Percentiles rank a stretch among this genome's conserved stretches.
phyloP scores from a whole-genome alignment of 495 filamentous ascomycete genomes.

The Penicillium verhagenii region DNA sequence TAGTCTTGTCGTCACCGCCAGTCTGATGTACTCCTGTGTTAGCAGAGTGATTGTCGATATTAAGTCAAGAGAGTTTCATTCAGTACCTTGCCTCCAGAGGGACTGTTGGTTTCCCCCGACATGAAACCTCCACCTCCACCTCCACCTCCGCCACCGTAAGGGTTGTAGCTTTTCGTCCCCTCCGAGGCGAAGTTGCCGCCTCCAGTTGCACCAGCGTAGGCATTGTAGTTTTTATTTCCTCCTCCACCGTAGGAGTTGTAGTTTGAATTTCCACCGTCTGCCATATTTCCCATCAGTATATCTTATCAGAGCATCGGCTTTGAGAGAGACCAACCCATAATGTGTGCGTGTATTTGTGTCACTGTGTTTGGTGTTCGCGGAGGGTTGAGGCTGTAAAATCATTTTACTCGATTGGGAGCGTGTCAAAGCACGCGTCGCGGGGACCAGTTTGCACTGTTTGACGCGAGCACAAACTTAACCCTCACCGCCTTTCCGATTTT shows the following conservation, averaged over 20 bases:
- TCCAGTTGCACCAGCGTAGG: slow-evolving; percentile 49
- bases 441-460: slow-evolving; percentile 39
- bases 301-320: not conserved
- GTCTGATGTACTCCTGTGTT: slow-evolving; percentile 4
- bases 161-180: slow-evolving; percentile 50
- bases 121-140: slow-evolving; percentile 66
- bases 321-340: slow-evolving; percentile 31
- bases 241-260: slow-evolving; percentile 56
- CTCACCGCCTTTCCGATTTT: slow-evolving; percentile 38
- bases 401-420: slow-evolving; percentile 50
- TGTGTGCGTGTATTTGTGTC: slow-evolving; percentile 12
- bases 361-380: too few relatives aligned
- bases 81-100: slow-evolving; percentile 42
- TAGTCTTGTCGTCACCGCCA: slow-evolving; percentile 61
- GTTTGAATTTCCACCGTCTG: slow-evolving; percentile 31
- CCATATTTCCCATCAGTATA: slow-evolving; percentile 6
- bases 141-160: slow-evolving; percentile 50
- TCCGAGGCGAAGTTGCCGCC: too few relatives aligned
- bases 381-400: slow-evolving; percentile 12
- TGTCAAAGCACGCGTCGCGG: slow-evolving; percentile 43
- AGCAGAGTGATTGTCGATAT: not conserved
- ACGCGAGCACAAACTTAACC: not conserved
- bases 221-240: slow-evolving; percentile 46
- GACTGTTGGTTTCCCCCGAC: slow-evolving; percentile 49
- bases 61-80: not conserved